phyloP scores from a whole-genome alignment of 768 basidiomycete species.

The Rhodotorula sphaerocarpa region DNA sequence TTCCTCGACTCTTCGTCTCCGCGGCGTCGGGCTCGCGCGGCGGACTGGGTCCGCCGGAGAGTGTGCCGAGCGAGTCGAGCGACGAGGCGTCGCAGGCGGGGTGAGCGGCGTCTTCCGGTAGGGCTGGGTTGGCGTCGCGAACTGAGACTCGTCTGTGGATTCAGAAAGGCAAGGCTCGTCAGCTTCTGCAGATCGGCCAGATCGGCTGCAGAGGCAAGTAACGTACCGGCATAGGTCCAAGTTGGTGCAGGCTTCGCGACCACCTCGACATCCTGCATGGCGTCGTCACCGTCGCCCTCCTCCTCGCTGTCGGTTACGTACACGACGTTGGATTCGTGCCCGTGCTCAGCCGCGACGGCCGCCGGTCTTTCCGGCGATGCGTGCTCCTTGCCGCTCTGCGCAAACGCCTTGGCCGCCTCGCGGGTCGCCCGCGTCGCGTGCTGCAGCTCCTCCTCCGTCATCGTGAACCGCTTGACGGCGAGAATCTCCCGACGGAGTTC shows the following conservation, averaged over 20 bases:
- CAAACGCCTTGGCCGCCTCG: slow-evolving; percentile 39
- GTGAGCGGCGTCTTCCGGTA: slow-evolving; percentile 21
- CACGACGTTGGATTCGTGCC: not conserved
- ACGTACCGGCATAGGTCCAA: slow-evolving; percentile 9
- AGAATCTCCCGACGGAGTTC: slow-evolving; percentile 55
- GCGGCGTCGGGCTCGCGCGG: not conserved
- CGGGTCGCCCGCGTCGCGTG: slow-evolving; percentile 36
- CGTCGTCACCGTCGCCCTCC: slow-evolving; percentile 13
- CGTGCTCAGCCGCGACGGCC: not conserved
- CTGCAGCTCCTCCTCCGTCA: slow-evolving; percentile 38
- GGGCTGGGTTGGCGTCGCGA: slow-evolving; percentile 17
- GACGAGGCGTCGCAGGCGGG: slow-evolving; percentile 27
- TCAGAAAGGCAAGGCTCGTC: not conserved
- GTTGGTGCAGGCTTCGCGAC: slow-evolving; percentile 2
- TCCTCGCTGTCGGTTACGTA: slow-evolving; percentile 8
- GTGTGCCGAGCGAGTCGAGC: slow-evolving; percentile 4
- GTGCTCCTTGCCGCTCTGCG: slow-evolving; percentile 3
- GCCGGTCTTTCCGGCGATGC: not conserved
- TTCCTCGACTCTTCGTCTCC: not conserved
- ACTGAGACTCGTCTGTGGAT: slow-evolving; percentile 2
- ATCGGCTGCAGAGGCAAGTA: not conserved
- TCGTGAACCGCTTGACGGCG: slow-evolving; percentile 36
- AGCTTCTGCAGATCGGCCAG: not conserved
- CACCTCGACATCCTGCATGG: slow-evolving; percentile 21
- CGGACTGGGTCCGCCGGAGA: slow-evolving; percentile 1